A percentile compares a stretch with the other conserved stretches of the same genome.
Evolutionary conservation across 805 yeast species (phyloP).

Genomic region (Priceomyces castillae): DNA sequence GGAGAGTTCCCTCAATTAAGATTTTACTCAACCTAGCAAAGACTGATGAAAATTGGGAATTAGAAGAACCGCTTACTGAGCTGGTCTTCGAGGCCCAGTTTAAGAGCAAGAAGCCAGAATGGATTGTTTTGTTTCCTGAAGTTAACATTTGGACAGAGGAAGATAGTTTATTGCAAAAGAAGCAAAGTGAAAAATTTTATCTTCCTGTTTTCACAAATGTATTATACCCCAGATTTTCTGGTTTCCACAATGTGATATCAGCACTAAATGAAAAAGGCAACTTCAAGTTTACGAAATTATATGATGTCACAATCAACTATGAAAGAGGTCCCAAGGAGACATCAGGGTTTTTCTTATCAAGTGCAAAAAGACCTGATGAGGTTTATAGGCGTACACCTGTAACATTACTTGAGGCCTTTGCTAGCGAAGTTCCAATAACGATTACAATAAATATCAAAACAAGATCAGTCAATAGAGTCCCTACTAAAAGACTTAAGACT

Average conservation of each 20-base stretch:
- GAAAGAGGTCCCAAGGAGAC: conserved; percentile 4
- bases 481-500: conserved; percentile 50
- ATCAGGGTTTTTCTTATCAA: neutral
- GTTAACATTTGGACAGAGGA: conserved; percentile 65
- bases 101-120: conserved; percentile 42
- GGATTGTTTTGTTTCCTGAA: conserved; percentile 83
- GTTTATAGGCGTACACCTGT: conserved; percentile 20
- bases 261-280: conserved; percentile 33
- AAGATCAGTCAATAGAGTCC: conserved; percentile 46
- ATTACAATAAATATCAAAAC: conserved; percentile 49
- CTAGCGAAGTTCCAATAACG: conserved; percentile 25
- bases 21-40: conserved; percentile 46
- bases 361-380: neutral
- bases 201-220: conserved; percentile 60
- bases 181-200: conserved; percentile 53
- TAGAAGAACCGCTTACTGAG: conserved; percentile 37
- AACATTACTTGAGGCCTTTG: conserved; percentile 29
- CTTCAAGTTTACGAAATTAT: conserved; percentile 43
- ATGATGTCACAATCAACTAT: conserved; percentile 56
- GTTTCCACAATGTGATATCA: conserved; percentile 49
- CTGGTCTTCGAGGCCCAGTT: conserved; percentile 35
- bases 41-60: conserved; percentile 71
- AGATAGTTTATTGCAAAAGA: conserved; percentile 48
- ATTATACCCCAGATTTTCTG: conserved; percentile 75
- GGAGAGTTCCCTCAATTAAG: conserved; percentile 57